Conservation (phyloP, 768 basidiomycete species). For the Stropharia rugosoannulata region DNA sequence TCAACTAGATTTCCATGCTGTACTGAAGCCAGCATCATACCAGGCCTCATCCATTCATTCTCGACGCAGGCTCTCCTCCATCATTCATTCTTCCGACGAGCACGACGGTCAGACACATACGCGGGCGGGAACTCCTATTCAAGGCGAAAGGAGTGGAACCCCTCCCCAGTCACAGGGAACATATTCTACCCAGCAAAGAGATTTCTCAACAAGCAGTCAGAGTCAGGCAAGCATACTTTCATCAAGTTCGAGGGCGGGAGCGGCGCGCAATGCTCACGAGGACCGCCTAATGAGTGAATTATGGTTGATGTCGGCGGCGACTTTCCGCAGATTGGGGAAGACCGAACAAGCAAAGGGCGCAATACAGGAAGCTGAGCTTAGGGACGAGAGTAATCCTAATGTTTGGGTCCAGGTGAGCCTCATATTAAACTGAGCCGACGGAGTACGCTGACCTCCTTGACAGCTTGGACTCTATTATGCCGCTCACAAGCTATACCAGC, state of each 20-base stretch:
- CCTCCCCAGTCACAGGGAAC: neutral
- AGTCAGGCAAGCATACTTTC: slow-evolving; percentile 28
- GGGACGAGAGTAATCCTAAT: slow-evolving; percentile 80
- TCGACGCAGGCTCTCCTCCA: slow-evolving; percentile 55
- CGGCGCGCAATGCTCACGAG: slow-evolving; percentile 52
- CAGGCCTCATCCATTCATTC: slow-evolving; percentile 86
- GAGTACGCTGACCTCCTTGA: neutral
- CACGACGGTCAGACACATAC: neutral
- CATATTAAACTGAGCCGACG: neutral
- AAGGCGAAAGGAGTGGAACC: neutral
- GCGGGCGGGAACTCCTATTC: slow-evolving; percentile 3
- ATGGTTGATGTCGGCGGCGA: slow-evolving; percentile 95
- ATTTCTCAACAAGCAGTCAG: neutral
- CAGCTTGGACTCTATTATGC: slow-evolving; percentile 77
- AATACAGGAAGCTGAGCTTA: slow-evolving; percentile 92
- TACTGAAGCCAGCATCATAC: slow-evolving; percentile 58
- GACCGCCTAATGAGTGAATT: slow-evolving; percentile 76
- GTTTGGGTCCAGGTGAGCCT: slow-evolving; percentile 90
- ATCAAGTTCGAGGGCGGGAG: slow-evolving; percentile 28
- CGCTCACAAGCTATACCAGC: slow-evolving; percentile 52
- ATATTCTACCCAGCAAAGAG: neutral
- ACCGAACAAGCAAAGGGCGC: slow-evolving; percentile 88
- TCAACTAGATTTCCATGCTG: slow-evolving; percentile 63
- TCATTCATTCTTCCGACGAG: slow-evolving; percentile 31
- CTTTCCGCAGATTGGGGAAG: slow-evolving; percentile 86